Base-by-base conservation (phyloP, 169 alveolate genomes). In the Cryptosporidium andersoni region DNA sequence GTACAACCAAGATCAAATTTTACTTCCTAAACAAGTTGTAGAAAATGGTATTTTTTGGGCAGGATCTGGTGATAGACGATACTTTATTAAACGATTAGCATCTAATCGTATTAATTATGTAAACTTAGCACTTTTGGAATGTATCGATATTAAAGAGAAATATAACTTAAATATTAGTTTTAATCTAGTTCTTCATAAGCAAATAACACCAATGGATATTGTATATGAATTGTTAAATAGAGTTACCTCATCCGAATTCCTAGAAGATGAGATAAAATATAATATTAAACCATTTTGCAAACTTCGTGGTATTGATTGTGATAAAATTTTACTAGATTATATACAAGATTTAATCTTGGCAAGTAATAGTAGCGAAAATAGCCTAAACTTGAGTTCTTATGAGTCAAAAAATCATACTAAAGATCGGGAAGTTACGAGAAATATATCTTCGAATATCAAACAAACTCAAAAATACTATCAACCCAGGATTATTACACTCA, bases 21-120 rank as follows among this genome's bases (percentile, higher is more conserved):
- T 49, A 12, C 63, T 74, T 2, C 85, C 85, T 11, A 74, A 53
- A 74, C 85, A 58, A 74, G 60, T 74, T 56, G 85, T 74, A 16
- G 43, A 55, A 5, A 74, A 74, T 74, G 85, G 85, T 3, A 74
- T 74, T 40, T 49, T 74, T 58, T 74, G 85, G 85, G 85, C 85
- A 42, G 85, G 85, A 2, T 74, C 74, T 45, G 85, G 85, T 45
- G 64, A 74, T 60, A 74, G 49, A 55, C 67, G 68, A n/a, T 8
- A 74, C 36, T 14, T 37, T 45, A 58, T 74, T 56, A 25, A 58
- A 47, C 55, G 60, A 62, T 2, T 34, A 1, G 5, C 63, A 25
- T 58, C 74, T 43, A 58, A 58, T 43, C 55, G 45, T 48, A 74
- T 74, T 34, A 74, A 74, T 58, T 45, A 58, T 11, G 67, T 74